Evolutionary conservation across 2,329 filamentous ascomycete genomes (phyloP), one percentile per base, ranked within the genome.

Genomic region (Clarireedia sp.): DNA sequence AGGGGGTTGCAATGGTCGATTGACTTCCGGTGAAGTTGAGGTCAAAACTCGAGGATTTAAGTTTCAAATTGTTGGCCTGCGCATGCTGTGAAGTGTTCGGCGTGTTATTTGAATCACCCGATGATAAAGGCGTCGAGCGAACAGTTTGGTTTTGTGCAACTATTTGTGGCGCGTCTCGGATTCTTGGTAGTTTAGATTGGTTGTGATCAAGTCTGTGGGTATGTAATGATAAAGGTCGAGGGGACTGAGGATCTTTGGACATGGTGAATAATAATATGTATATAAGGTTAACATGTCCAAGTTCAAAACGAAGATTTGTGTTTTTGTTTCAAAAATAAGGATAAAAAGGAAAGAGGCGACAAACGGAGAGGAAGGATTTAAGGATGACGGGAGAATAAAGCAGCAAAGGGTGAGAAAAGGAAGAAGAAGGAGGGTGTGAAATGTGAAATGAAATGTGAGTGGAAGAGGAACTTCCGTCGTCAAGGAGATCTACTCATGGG

Each of bases 131-230:
- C 44, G 49, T 43, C 21, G 51, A 54, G 7, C 16, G 37, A 26
- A 29, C 38, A 23, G 51, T 12, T 33, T 36, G 49, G 12, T 45
- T 36, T 37, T 54, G 52, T 43, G 52, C 43, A 49, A 33, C 10
- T 54, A 54, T 43, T 12, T 54, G 49, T 40, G 55, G 52, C 29
- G 56, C 46, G 43, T 52, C 43, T 44, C 56, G 56, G 29, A 56
- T 54, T 41, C 56, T 51, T 16, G 58, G 58, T 14, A 60, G 47
- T 23, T 58, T 60, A 1, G 53, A 56, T 12, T 50, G 40, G 36
- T 56, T 56, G 44, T 58, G 53, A 40, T 54, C 51, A 37, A 57
- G 46, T 37, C 57, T 44, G 33, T 58, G 57, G 10, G 26, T 36
- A 51, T 58, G 57, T 21, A 58, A 43, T n/a, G 57, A 56, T 14